Base-by-base conservation (phyloP, 2,329 filamentous ascomycete species). In the Aspergillus sp. region DNA sequence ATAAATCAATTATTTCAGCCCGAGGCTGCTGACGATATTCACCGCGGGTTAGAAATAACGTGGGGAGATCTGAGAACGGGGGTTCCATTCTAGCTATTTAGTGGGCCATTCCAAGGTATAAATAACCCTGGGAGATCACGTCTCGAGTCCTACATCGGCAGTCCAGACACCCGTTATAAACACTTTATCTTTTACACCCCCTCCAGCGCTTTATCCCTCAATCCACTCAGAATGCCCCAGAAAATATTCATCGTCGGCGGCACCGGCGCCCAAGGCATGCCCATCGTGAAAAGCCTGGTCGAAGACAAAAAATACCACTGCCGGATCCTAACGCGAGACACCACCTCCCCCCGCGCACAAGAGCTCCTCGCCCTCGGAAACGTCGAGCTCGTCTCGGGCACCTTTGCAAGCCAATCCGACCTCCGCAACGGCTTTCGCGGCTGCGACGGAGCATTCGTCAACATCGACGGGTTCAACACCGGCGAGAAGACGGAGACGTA, bases 401-500 rank as follows among this genome's bases (percentile, higher is more conserved):
- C 78, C 1, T 81, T 83, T 61, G 25, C 79, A 79, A 15, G 78
- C 47, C 82, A 85, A 64, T 62, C 68, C 0, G 70, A 75, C 59
- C 78, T 85, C 0, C 79, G 79, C 8, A 66, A 70, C 0, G 82
- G 79, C 0, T 82, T 84, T 65, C 65, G 67, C 9, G 81, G 78
- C 1, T 78, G 79, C 28, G 76, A 80, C 64, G 79, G 77, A 9
- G 82, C 81, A 6, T 85, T 81, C 63, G 74, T 85, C 38, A 86
- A 86, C 66, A 80, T 81, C 30, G 82, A 85, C 64, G 81, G 82
- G 22, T 85, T 84, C 69, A 83, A 81, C 63, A 67, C 57, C 9
- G 69, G 74, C 2, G 71, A 75, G 52, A 76, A 75, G 54, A 60
- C 62, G 1, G 74, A 76, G 54, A 57, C 75, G 4, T 76, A 71